Evolutionary conservation across 345 rosid genomes (phyloP).

Genomic region (Hibiscus mutabilis): DNA sequence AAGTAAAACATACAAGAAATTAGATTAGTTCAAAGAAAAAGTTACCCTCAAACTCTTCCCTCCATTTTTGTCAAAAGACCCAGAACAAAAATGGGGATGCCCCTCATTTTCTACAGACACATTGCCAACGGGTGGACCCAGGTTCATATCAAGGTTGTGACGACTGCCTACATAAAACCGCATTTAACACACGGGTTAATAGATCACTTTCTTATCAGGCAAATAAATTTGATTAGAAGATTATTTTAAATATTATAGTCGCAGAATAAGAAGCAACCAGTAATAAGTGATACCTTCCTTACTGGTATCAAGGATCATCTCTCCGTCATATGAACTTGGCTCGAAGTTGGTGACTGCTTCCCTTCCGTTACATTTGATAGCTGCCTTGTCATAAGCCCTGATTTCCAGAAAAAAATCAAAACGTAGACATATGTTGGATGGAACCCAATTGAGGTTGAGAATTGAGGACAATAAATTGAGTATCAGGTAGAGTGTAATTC

Average conservation of each 20-base stretch:
- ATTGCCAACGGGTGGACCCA: constrained; percentile 54
- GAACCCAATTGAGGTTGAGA: constrained; percentile 35
- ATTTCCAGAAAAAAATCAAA: constrained; percentile 45
- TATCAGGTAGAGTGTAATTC: constrained; percentile 44
- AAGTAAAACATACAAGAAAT: constrained; percentile 1
- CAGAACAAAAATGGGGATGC: too few relatives aligned
- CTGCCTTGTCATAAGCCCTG: constrained; percentile 99
- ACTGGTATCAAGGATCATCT: constrained; percentile 36
- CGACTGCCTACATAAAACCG: constrained; percentile 25
- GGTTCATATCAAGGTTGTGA: constrained; percentile 64
- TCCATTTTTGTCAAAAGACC: constrained; percentile 21
- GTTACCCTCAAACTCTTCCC: constrained; percentile 49
- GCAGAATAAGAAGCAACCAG: not conserved
- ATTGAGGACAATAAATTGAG: constrained; percentile 43
- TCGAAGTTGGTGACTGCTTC: constrained; percentile 96
- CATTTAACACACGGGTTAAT: constrained; percentile 11
- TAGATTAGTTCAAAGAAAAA: not conserved
- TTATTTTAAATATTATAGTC: not conserved
- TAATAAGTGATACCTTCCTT: constrained; percentile 42
- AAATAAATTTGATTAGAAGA: not conserved
- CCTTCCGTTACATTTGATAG: constrained; percentile 74
- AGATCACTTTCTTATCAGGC: too few relatives aligned
- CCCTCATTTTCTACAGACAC: constrained; percentile 17
- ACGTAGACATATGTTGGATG: constrained; percentile 48
- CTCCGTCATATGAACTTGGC: constrained; percentile 61